Conservation (phyloP, 192 early-diverging fungal species). For the Coemansia sp. region DNA sequence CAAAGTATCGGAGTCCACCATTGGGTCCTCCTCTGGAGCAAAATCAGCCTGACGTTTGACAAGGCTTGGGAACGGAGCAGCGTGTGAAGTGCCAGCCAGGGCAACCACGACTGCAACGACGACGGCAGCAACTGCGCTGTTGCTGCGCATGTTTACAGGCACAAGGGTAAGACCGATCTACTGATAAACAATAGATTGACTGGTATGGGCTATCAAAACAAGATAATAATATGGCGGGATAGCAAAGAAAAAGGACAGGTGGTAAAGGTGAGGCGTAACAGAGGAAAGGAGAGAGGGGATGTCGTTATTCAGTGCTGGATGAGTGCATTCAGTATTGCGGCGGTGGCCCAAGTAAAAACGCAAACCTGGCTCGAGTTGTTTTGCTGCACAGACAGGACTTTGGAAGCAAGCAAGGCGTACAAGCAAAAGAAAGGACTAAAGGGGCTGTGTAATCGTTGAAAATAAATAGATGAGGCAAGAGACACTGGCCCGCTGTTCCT, state of each 20-base stretch:
- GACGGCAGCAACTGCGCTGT: slow-evolving; percentile 3
- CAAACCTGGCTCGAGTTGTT: neutral
- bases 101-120: neutral
- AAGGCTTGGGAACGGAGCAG: slow-evolving; percentile 15
- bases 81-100: slow-evolving; percentile 9
- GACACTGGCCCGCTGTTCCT: neutral
- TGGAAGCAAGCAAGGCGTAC: neutral
- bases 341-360: neutral
- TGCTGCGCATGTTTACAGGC: slow-evolving; percentile 13
- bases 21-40: no score
- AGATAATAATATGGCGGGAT: neutral
- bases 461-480: slow-evolving; percentile 3
- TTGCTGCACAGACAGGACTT: neutral
- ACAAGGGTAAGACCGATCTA: no score
- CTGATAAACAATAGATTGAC: neutral
- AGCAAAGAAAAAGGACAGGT: no score
- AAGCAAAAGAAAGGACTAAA: neutral
- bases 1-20: no score
- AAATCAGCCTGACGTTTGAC: slow-evolving; percentile 20
- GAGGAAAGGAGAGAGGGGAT: slow-evolving; percentile 1
- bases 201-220: neutral
- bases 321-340: neutral
- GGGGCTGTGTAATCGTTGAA: neutral
- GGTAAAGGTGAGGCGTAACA: neutral
- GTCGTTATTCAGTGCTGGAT: slow-evolving; percentile 1